Base-by-base conservation (phyloP, 1,284 basidiomycete species). In the Naganishia sp. region DNA sequence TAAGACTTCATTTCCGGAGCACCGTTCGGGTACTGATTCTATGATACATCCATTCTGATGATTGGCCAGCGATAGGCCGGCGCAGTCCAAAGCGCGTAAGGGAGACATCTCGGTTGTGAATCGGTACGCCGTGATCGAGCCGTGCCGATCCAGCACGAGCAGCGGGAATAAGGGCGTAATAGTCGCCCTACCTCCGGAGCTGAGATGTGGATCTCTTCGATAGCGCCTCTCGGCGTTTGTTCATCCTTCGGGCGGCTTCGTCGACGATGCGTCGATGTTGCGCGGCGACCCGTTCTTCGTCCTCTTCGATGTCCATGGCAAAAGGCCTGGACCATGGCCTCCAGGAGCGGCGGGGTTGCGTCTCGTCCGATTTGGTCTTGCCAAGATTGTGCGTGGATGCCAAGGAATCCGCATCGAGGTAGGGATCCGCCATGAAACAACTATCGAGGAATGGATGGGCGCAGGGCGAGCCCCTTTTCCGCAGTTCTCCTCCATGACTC, bases 111-210 rank as follows among this genome's bases (percentile, higher is more conserved):
- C 45, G 17, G 45, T 46, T 13, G 45, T 13, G 45, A 46, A n/a
- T 61, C 58, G 47, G 23, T 50, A 51, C 47, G 47, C 3, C 23
- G 15, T 51, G 42, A 32, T 35, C 41, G 47, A 61, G 31, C 39
- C 35, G 43, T 42, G 21, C 13, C 47, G 47, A 51, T 51, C 58
- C 39, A 60, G 47, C 58, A 42, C 21, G 58, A 61, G 49, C 47
- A 28, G 28, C 7, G 7, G 25, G 23, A 60, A 49, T 45, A 21
- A n/a, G 39, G 25, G 28, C 47, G 13, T 18, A 10, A 23, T 21
- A 3, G 23, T 11, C 13, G 58, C 21, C 28, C 47, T 61, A 61
- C 58, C 58, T 42, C 41, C 32, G n/a, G 23, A 23, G 58, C 58
- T 51, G 58, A 61, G 58, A 21, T 25, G 10, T 41, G 5, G 25